Percentiles rank a stretch among this genome's conserved stretches.
Conservation (phyloP, 192 early-diverging fungal species). For the Coemansia sp. region DNA sequence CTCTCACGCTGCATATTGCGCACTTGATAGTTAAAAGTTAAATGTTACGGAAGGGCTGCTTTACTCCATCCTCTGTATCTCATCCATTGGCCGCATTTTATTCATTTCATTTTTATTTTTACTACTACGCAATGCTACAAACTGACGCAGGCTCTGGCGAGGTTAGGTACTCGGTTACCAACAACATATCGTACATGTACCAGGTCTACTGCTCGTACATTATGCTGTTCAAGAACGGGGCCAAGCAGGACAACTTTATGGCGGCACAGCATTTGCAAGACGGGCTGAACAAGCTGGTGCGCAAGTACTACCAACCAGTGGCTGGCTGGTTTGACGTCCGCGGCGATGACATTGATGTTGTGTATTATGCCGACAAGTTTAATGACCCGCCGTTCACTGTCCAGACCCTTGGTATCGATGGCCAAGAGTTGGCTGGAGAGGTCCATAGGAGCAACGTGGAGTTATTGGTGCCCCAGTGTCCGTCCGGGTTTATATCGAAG, state of each 20-base stretch:
- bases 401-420: slow-evolving; percentile 28
- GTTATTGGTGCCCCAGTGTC: slow-evolving; percentile 28
- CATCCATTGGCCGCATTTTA: neutral
- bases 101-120: neutral
- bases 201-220: slow-evolving; percentile 54
- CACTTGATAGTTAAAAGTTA: neutral
- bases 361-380: slow-evolving; percentile 23
- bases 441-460: slow-evolving; percentile 31
- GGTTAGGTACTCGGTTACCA: slow-evolving; percentile 27
- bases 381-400: slow-evolving; percentile 41
- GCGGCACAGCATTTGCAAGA: slow-evolving; percentile 11
- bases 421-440: slow-evolving; percentile 3
- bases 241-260: slow-evolving; percentile 15
- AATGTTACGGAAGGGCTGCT: neutral
- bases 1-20: neutral
- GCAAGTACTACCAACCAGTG: slow-evolving; percentile 40
- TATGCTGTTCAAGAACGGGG: slow-evolving; percentile 28
- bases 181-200: slow-evolving; percentile 48
- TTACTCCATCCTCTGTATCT: neutral
- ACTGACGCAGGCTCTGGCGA: slow-evolving; percentile 1
- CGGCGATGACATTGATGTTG: slow-evolving; percentile 31
- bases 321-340: slow-evolving; percentile 37
- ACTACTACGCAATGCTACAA: slow-evolving; percentile 1
- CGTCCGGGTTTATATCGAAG: slow-evolving; percentile 5
- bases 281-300: slow-evolving; percentile 22